Evolutionary conservation across 2,329 filamentous ascomycete species (phyloP).

Genomic region (Aspergillus sp.): DNA sequence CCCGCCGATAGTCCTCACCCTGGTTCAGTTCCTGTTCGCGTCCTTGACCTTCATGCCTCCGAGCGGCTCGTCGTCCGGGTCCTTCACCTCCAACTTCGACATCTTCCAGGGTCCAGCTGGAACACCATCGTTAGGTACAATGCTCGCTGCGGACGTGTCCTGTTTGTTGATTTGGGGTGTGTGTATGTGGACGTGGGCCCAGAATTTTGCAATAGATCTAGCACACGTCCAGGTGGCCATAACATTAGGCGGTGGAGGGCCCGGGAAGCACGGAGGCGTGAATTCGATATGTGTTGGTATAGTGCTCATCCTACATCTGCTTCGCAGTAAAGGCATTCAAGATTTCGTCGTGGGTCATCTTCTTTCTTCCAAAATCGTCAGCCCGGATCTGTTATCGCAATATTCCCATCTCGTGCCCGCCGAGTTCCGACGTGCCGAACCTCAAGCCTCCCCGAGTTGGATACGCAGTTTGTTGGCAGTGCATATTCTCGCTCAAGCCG

Average conservation of each 20-base stretch:
- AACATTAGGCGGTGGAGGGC: slow-evolving; percentile 71
- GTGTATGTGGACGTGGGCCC: slow-evolving; percentile 76
- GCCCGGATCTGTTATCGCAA: slow-evolving; percentile 35
- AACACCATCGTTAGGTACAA: slow-evolving; percentile 76
- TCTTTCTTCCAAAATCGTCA: slow-evolving; percentile 37
- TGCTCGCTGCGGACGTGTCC: slow-evolving; percentile 73
- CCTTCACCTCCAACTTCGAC: slow-evolving; percentile 72
- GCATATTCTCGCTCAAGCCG: slow-evolving; percentile 42
- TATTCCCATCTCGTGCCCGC: slow-evolving; percentile 37
- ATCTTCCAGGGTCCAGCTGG: slow-evolving; percentile 82
- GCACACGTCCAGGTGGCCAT: slow-evolving; percentile 90
- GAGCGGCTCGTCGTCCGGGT: slow-evolving; percentile 65
- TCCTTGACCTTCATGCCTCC: slow-evolving; percentile 87
- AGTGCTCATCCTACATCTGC: slow-evolving; percentile 39
- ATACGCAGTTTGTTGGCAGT: slow-evolving; percentile 41
- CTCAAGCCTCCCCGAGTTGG: slow-evolving; percentile 38
- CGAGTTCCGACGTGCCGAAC: slow-evolving; percentile 36
- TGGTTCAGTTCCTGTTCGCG: slow-evolving; percentile 87
- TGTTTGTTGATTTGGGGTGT: slow-evolving; percentile 73
- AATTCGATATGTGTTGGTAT: slow-evolving; percentile 40
- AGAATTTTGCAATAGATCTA: slow-evolving; percentile 80
- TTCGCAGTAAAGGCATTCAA: slow-evolving; percentile 40
- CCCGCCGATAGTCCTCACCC: slow-evolving; percentile 75
- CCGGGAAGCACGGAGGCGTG: slow-evolving; percentile 40
- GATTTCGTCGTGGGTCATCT: slow-evolving; percentile 44